phyloP scores from a whole-genome alignment of 345 rosid species.

The Excoecaria agallocha region DNA sequence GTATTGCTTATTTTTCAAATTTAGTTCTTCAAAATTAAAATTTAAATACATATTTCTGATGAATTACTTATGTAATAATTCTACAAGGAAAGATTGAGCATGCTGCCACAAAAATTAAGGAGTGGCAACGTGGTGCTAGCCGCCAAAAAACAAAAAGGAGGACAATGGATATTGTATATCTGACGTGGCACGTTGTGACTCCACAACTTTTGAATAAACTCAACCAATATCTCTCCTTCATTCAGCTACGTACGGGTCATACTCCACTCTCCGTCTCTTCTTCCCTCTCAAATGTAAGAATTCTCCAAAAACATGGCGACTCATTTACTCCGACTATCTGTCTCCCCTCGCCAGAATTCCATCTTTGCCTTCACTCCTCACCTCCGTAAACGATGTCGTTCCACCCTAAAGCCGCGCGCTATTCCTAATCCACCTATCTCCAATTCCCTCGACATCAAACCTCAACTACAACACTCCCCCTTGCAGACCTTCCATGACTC shows the following conservation, averaged over 20 bases:
- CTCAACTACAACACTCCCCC: slow-evolving; percentile 25
- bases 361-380: slow-evolving; percentile 14
- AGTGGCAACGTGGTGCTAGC: not conserved
- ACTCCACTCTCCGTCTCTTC: not conserved
- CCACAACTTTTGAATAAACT: not conserved
- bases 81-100: too few relatives aligned
- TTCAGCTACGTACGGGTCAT: too few relatives aligned
- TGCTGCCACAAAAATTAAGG: too few relatives aligned
- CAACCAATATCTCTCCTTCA: not conserved
- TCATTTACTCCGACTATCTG: slow-evolving; percentile 40
- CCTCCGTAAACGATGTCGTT: slow-evolving; percentile 23
- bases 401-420: slow-evolving; percentile 17
- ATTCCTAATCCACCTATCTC: slow-evolving; percentile 30
- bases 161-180: not conserved
- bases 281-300: slow-evolving; percentile 3
- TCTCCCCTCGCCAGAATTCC: slow-evolving; percentile 36
- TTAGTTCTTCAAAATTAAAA: too few relatives aligned
- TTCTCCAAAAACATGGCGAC: slow-evolving; percentile 37
- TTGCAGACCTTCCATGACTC: slow-evolving; percentile 24
- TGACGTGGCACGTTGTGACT: slow-evolving; percentile 8
- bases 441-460: slow-evolving; percentile 51
- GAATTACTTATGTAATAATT: too few relatives aligned
- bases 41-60: too few relatives aligned
- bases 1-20: too few relatives aligned
- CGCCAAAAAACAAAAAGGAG: not conserved